A percentile compares a stretch with the other conserved stretches of the same genome.
phyloP scores from a whole-genome alignment of 768 basidiomycete genomes.

The Termitomyces sp. region DNA sequence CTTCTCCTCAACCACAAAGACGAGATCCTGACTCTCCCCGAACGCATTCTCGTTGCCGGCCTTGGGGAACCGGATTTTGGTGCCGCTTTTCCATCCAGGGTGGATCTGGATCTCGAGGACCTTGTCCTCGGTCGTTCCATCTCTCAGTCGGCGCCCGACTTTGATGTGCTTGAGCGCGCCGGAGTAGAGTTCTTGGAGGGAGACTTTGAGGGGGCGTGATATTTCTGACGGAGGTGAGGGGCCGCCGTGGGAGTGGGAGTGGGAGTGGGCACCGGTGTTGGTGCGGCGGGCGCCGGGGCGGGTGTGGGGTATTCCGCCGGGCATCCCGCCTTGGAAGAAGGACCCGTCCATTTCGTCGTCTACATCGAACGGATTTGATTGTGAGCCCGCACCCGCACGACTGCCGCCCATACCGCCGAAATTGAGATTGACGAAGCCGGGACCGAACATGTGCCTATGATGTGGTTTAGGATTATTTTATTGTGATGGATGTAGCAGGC shows the following conservation, averaged over 20 bases:
- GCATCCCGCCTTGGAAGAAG: slow-evolving; percentile 33
- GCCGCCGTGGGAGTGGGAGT: slow-evolving; percentile 2
- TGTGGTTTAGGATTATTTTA: too few relatives aligned
- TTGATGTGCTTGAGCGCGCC: slow-evolving; percentile 88
- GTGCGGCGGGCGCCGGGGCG: slow-evolving; percentile 15
- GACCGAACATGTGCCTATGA: slow-evolving; percentile 52
- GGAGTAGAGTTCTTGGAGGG: slow-evolving; percentile 80
- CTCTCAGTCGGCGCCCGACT: slow-evolving; percentile 67
- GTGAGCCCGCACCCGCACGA: slow-evolving; percentile 18
- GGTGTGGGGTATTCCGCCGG: slow-evolving; percentile 51
- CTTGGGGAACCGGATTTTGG: slow-evolving; percentile 85
- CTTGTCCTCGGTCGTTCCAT: slow-evolving; percentile 78
- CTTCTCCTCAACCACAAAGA: slow-evolving; percentile 96
- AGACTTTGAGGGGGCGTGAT: slow-evolving; percentile 75
- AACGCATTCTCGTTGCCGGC: slow-evolving; percentile 72
- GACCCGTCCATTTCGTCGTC: slow-evolving; percentile 45
- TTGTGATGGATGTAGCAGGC: too few relatives aligned
- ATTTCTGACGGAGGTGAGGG: slow-evolving; percentile 48
- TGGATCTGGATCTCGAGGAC: slow-evolving; percentile 73
- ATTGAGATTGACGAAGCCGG: neutral
- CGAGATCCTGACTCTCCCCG: slow-evolving; percentile 83
- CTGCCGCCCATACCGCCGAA: slow-evolving; percentile 23
- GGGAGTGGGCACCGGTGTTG: neutral
- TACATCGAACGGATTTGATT: slow-evolving; percentile 29
- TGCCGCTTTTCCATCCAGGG: slow-evolving; percentile 96